These are phyloP conservation scores for Globisporangium lucens DNA, from an alignment of 352 stramenopile genomes.

Conservation along the genomic window DNA sequence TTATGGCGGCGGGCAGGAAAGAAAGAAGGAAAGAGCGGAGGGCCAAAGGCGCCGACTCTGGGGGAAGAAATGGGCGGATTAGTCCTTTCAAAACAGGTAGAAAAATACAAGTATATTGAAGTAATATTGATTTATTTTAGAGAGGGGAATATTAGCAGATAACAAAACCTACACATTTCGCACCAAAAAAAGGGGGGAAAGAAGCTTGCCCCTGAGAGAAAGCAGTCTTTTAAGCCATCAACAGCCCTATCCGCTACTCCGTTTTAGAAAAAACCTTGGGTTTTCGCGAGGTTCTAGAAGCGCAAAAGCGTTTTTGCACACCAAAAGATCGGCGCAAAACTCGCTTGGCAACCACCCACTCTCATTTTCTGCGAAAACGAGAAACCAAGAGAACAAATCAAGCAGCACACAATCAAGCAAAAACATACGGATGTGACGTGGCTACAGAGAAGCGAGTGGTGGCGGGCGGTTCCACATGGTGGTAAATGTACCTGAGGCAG, in stretches of 20 bases:
- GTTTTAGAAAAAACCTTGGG: background rate
- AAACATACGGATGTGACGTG: background rate
- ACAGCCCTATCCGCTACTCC: background rate
- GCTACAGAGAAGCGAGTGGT: background rate
- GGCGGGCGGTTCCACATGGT: background rate
- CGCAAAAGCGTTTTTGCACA: background rate
- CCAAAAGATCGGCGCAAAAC: background rate
- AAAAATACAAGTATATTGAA: background rate
- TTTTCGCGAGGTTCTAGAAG: background rate
- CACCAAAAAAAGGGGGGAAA: conserved; percentile 9
- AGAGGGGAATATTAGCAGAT: background rate
- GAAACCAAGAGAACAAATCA: background rate
- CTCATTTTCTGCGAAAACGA: background rate
- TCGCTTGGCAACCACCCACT: background rate
- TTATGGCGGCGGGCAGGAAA: conserved; percentile 6
- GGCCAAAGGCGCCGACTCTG: background rate
- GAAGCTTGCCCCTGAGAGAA: background rate
- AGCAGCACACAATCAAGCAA: background rate
- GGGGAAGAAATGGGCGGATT: conserved; percentile 7
- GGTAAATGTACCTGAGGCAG: too few species aligned
- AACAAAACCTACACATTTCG: background rate
- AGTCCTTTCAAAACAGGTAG: background rate
- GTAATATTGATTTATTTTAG: background rate
- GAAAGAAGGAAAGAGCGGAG: background rate
- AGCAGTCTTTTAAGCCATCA: background rate